Conservation (phyloP, 768 basidiomycete species). For the Kwoniella heveanensis region DNA sequence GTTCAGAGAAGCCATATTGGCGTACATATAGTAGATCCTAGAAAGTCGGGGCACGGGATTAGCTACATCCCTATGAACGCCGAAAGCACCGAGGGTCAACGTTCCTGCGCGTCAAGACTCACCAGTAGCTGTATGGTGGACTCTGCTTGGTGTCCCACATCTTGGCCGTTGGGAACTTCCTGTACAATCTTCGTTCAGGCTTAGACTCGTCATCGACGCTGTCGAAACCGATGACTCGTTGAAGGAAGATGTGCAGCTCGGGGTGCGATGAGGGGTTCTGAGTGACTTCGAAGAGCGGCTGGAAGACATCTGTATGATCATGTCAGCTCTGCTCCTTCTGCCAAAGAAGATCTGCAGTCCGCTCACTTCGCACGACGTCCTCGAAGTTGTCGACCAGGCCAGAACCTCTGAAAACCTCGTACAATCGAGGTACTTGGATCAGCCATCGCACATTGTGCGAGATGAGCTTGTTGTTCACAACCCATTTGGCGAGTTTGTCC, state of each 20-base stretch:
- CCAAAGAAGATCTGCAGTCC: neutral
- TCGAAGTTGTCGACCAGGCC: slow-evolving; percentile 83
- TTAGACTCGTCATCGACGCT: slow-evolving; percentile 99
- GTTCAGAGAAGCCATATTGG: slow-evolving; percentile 92
- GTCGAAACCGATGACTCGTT: slow-evolving; percentile 94
- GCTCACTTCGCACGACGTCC: slow-evolving; percentile 79
- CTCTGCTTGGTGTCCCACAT: slow-evolving; percentile 87
- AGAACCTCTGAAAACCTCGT: slow-evolving; percentile 90
- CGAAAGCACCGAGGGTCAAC: neutral
- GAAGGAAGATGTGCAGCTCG: slow-evolving; percentile 90
- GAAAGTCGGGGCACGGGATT: slow-evolving; percentile 16
- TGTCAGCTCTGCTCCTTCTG: slow-evolving; percentile 5
- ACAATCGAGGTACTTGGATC: slow-evolving; percentile 90
- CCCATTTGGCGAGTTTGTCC: slow-evolving; percentile 98
- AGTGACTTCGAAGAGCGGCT: slow-evolving; percentile 93
- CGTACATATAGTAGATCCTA: slow-evolving; percentile 95
- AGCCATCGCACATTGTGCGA: slow-evolving; percentile 99
- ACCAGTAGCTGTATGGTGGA: slow-evolving; percentile 97
- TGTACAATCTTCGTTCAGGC: slow-evolving; percentile 82
- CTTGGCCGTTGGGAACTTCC: slow-evolving; percentile 88
- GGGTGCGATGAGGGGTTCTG: slow-evolving; percentile 86
- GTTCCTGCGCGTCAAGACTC: slow-evolving; percentile 40
- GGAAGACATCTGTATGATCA: slow-evolving; percentile 72
- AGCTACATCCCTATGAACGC: neutral
- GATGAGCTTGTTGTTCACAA: slow-evolving; percentile 85